phyloP scores from a whole-genome alignment of 257 asterid genomes.

The Paulownia fortunei region DNA sequence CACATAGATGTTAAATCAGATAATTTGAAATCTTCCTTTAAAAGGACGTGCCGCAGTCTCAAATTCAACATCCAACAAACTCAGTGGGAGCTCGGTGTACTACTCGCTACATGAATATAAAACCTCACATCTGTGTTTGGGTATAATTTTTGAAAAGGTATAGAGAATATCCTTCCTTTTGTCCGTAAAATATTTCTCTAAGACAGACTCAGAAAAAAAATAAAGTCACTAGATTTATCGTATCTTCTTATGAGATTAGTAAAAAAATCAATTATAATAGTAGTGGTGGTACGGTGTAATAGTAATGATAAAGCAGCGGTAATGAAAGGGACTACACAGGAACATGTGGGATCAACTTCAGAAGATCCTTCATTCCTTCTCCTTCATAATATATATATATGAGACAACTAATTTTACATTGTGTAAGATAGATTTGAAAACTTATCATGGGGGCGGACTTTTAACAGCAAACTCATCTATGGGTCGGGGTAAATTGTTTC shows the following conservation, averaged over 20 bases:
- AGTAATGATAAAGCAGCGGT: no score
- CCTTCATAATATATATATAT: not conserved
- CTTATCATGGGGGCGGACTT: not conserved
- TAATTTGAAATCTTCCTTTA: no score
- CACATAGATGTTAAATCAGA: slow-evolving; percentile 23
- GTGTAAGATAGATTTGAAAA: not conserved
- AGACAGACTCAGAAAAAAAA: not conserved
- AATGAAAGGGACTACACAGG: slow-evolving; percentile 12
- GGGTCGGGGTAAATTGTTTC: not conserved
- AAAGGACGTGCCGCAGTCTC: not conserved
- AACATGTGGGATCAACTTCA: not conserved
- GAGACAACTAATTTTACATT: not conserved
- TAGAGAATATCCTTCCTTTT: not conserved
- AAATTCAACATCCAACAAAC: not conserved
- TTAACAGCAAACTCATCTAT: not conserved
- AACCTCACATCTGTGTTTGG: not conserved
- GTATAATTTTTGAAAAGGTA: not conserved
- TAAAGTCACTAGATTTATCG: not conserved
- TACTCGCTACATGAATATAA: no score
- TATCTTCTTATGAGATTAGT: no score
- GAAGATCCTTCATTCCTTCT: slow-evolving; percentile 9
- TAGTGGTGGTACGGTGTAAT: no score
- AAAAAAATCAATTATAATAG: no score
- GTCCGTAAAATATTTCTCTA: no score
- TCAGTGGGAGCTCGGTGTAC: not conserved